Evolutionary conservation across 805 yeast species (phyloP).

Genomic region (Saccharomycopsis sp.): DNA sequence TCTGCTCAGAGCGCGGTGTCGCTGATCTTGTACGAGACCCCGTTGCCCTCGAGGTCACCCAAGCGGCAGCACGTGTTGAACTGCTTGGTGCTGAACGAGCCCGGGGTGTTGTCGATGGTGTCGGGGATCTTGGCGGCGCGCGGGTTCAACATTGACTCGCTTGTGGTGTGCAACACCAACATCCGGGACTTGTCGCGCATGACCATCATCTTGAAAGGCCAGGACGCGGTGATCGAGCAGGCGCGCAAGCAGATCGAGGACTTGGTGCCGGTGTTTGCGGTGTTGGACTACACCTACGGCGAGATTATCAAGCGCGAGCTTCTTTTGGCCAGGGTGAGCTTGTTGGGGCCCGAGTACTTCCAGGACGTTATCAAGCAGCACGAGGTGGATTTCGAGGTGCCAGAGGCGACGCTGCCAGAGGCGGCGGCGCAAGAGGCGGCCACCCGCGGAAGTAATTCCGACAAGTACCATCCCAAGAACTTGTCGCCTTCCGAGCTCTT

Average conservation of each 20-base stretch:
- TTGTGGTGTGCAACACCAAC: constrained; percentile 94
- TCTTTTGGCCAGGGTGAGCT: constrained; percentile 81
- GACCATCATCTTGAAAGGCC: constrained; percentile 93
- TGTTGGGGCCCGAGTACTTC: constrained; percentile 97
- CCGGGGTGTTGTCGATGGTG: constrained; percentile 90
- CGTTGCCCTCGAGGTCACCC: constrained; percentile 43
- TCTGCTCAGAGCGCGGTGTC: constrained; percentile 95
- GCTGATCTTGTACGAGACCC: constrained; percentile 90
- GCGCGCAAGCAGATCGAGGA: constrained; percentile 98
- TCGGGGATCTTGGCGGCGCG: constrained; percentile 96
- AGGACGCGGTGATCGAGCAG: constrained; percentile 94
- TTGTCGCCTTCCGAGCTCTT: constrained; percentile 85
- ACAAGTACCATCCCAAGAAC: constrained; percentile 78
- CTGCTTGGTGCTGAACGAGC: constrained; percentile 97
- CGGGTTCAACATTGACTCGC: constrained; percentile 96
- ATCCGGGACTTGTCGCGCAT: constrained; percentile 91
- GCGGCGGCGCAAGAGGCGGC: constrained; percentile 24
- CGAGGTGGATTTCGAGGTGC: constrained; percentile 6
- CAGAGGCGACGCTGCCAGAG: too few relatives aligned
- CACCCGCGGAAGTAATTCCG: constrained; percentile 27
- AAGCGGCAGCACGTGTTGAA: constrained; percentile 82
- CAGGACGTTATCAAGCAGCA: constrained; percentile 89
- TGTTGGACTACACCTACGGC: constrained; percentile 83
- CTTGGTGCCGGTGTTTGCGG: constrained; percentile 97
- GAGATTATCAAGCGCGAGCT: constrained; percentile 88